Conservation (phyloP, 192 early-diverging fungal genomes). For the Kappamyces sp. region DNA sequence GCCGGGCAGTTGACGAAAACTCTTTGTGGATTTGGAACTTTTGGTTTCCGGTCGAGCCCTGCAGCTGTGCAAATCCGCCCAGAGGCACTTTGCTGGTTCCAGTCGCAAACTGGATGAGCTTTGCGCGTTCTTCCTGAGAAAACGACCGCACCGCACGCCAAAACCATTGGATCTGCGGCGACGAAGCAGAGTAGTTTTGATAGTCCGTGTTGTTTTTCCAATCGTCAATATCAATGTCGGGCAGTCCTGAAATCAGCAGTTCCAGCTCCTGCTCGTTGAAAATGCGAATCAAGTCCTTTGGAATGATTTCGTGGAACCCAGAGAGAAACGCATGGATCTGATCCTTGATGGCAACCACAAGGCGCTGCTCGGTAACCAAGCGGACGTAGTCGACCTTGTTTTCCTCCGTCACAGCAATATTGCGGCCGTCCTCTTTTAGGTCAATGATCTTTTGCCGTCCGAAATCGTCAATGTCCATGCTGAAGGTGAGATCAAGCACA, state of each 20-base stretch:
- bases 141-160: constrained; percentile 97
- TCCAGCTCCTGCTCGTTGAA: constrained; percentile 99
- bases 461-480: constrained; percentile 89
- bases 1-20: constrained; percentile 73
- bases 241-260: constrained; percentile 94
- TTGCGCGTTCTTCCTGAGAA: constrained; percentile 95
- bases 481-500: constrained; percentile 91
- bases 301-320: constrained; percentile 96
- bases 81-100: constrained; percentile 98
- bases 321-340: constrained; percentile 90
- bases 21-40: constrained; percentile 99
- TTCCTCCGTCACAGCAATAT: constrained; percentile 86
- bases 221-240: constrained; percentile 98
- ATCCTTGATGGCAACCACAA: constrained; percentile 86
- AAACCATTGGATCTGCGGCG: constrained; percentile 96
- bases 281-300: constrained; percentile 84
- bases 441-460: constrained; percentile 81
- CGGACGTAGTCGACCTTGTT: constrained; percentile 97
- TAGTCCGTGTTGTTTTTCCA: constrained; percentile 99
- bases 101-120: constrained; percentile 95
- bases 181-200: constrained; percentile 76
- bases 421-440: constrained; percentile 78
- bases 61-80: constrained; percentile 86
- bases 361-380: constrained; percentile 85
- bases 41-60: constrained; percentile 90